Evolutionary conservation across 495 filamentous ascomycete genomes (phyloP), one percentile per base, ranked within the genome.

Genomic region (Xeromyces bisporus): DNA sequence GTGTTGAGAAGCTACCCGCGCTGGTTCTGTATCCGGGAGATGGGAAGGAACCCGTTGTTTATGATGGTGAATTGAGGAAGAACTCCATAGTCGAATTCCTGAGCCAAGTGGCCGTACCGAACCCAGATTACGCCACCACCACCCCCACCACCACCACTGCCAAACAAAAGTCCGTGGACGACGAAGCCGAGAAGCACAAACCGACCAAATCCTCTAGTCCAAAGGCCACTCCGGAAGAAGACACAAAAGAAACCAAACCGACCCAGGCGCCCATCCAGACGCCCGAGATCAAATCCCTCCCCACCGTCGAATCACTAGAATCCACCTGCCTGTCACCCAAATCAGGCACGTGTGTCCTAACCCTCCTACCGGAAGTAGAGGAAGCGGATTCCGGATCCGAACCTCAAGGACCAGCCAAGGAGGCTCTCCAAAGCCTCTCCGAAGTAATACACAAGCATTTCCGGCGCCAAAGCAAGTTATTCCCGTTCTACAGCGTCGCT

Each of bases 41-140:
- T 11, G 71, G 73, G 14, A 49, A 66, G 11, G 72, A 83, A 10
- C 63, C 67, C 5, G 55, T 86, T 33, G 53, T 77, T 17, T 93
- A 87, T 46, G 64, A 81, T 13, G 87, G 89, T 6, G 77, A 91
- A 44, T 60, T 93, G 47, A 85, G 82, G 56, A 94, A 93, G 55
- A 67, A 77, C 13, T 64, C 71, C 20, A 76, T 97, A 48, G 65
- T 83, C 26, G 63, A 73, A 26, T 97, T 94, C 60, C 64, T 97
- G 17, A 75, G 76, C 27, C 79, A 89, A 49, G 71, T 69, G 20
- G 76, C 77, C 0, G 38, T 67, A 21, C 78, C 83, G 2, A 81
- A 86, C 50, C 70, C 75, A 13, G 79, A 87, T 43, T 63, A 76
- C 3, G 68, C 72, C 6, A 62, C 74, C 2, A 48, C 58, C 2